Evolutionary conservation across 495 filamentous ascomycete species (phyloP).

Genomic region (Monascus purpureus): DNA sequence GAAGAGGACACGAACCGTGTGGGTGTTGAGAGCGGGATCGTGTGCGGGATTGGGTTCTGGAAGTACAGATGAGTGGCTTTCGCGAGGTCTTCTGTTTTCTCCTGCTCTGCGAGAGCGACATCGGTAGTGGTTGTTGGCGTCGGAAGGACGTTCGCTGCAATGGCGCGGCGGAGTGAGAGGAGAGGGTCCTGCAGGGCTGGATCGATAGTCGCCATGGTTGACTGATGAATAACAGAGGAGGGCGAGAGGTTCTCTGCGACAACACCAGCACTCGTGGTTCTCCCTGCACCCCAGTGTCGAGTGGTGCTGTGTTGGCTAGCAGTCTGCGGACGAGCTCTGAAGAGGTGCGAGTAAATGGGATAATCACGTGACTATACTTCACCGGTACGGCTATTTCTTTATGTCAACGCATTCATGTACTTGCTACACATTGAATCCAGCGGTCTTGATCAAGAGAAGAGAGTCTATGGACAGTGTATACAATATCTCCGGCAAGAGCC

Average conservation of each 20-base stretch:
- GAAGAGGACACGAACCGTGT: conserved; percentile 70
- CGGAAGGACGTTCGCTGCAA: conserved; percentile 49
- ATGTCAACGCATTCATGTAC: no score
- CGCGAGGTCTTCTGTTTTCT: conserved; percentile 44
- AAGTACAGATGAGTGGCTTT: conserved; percentile 76
- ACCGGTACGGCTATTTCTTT: no score
- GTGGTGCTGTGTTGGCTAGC: background rate
- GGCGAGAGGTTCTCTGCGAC: background rate
- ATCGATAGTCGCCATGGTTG: conserved; percentile 19
- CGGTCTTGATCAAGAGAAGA: no score
- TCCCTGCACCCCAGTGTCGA: background rate
- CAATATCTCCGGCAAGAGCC: no score
- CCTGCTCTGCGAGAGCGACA: conserved; percentile 18
- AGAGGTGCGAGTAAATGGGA: background rate
- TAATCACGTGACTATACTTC: background rate
- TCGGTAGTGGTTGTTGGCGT: conserved; percentile 56
- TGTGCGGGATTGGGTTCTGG: conserved; percentile 41
- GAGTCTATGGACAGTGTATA: no score
- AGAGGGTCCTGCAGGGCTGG: conserved; percentile 51
- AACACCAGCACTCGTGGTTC: background rate
- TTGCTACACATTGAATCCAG: no score
- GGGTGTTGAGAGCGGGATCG: conserved; percentile 57
- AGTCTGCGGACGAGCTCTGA: no score
- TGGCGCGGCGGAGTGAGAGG: conserved; percentile 62
- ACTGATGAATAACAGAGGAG: background rate